Conservation (phyloP, 2,329 filamentous ascomycete genomes). For the Triangularia setosa region DNA sequence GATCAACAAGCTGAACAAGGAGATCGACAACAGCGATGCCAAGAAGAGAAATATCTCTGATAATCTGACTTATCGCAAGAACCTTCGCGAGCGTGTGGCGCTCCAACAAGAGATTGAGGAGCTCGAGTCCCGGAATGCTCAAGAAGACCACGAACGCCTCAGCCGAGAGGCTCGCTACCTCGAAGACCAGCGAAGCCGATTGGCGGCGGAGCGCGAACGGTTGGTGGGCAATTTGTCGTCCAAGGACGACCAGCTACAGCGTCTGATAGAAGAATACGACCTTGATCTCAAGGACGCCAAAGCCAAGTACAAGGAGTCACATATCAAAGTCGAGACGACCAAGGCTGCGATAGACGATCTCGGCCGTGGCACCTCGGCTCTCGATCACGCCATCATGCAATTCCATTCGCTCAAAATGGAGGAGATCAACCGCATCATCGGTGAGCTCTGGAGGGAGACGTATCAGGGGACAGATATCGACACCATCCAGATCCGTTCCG, state of each 20-base stretch:
- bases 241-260: slow-evolving; percentile 75
- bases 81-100: slow-evolving; percentile 62
- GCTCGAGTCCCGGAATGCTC: slow-evolving; percentile 74
- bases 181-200: slow-evolving; percentile 63
- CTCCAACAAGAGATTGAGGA: slow-evolving; percentile 68
- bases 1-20: slow-evolving; percentile 73
- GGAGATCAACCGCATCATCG: slow-evolving; percentile 91
- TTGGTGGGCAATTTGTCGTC: slow-evolving; percentile 76
- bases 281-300: slow-evolving; percentile 83
- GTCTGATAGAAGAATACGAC: slow-evolving; percentile 75
- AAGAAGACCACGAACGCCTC: slow-evolving; percentile 75
- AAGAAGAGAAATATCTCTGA: slow-evolving; percentile 84
- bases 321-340: slow-evolving; percentile 86
- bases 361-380: slow-evolving; percentile 72
- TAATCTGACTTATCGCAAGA: slow-evolving; percentile 81
- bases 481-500: slow-evolving; percentile 90
- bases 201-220: slow-evolving; percentile 68
- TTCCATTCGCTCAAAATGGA: slow-evolving; percentile 97
- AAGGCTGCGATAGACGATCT: slow-evolving; percentile 92
- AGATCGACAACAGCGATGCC: slow-evolving; percentile 73
- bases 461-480: slow-evolving; percentile 98
- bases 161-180: slow-evolving; percentile 63
- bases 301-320: slow-evolving; percentile 75
- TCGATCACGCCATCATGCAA: slow-evolving; percentile 96
- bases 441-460: slow-evolving; percentile 94